These are phyloP conservation scores for Flaveria linearis DNA, from an alignment of 129 eudicot genomes.

Conservation along the genomic window DNA sequence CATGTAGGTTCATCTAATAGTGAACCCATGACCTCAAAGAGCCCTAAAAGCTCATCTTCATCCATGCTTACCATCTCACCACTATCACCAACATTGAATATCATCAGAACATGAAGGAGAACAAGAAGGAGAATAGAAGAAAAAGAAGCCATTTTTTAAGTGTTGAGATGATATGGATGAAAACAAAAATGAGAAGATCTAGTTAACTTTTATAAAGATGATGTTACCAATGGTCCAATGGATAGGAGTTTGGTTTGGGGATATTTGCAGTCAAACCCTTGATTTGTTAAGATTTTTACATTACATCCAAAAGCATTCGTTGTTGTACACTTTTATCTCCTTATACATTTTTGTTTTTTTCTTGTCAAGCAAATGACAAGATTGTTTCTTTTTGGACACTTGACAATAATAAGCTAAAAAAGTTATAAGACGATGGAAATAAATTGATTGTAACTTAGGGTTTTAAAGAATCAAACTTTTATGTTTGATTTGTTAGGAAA, in stretches of 20 bases:
- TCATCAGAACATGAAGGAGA: constrained; percentile 21
- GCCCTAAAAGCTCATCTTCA: constrained; percentile 59
- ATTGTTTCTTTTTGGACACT: background rate
- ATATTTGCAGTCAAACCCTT: constrained; percentile 23
- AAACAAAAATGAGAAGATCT: constrained; percentile 34
- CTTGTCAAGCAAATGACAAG: background rate
- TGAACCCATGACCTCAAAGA: constrained; percentile 69
- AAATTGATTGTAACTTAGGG: background rate
- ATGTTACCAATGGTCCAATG: constrained; percentile 21
- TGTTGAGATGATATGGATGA: constrained; percentile 22
- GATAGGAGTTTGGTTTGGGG: constrained; percentile 24
- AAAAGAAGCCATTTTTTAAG: constrained; percentile 33
- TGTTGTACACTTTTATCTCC: constrained; percentile 1
- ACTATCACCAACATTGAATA: constrained; percentile 17
- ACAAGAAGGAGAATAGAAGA: constrained; percentile 24
- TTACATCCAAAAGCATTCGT: constrained; percentile 6
- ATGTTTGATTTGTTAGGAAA: background rate
- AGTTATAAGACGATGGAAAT: background rate
- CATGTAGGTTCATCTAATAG: constrained; percentile 65
- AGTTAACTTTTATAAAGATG: constrained; percentile 27
- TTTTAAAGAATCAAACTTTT: too few species aligned
- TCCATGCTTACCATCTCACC: constrained; percentile 50
- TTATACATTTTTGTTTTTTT: background rate
- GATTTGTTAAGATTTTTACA: background rate
- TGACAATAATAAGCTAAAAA: background rate